phyloP scores from a whole-genome alignment of 1,139 yeast genomes.

The Groenewaldozyma sp. region DNA sequence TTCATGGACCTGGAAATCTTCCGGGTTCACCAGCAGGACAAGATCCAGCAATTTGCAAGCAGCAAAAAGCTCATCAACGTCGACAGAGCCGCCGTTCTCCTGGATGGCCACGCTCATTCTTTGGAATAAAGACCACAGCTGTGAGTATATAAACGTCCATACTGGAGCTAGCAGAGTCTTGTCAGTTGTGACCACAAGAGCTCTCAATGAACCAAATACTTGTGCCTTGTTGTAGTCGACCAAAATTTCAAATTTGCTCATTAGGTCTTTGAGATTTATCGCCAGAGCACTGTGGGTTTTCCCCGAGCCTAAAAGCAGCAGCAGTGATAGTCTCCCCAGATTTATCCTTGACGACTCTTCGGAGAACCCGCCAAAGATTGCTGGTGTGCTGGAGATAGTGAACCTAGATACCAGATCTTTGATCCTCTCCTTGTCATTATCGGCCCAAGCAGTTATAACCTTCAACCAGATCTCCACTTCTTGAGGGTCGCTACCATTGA shows the following conservation, averaged over 20 bases:
- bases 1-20: conserved; percentile 70
- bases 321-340: conserved; percentile 51
- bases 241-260: conserved; percentile 37
- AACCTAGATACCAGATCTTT: conserved; percentile 43
- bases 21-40: conserved; percentile 54
- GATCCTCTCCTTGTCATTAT: conserved; percentile 49
- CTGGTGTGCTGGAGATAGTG: conserved; percentile 43
- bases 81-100: conserved; percentile 31
- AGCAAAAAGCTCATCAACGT: conserved; percentile 28
- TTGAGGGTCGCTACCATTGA: conserved; percentile 12
- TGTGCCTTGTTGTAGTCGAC: conserved; percentile 24
- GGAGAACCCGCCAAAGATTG: conserved; percentile 60
- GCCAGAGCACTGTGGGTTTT: conserved; percentile 32
- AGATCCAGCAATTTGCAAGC: conserved; percentile 76
- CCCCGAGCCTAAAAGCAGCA: conserved; percentile 42
- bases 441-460: conserved; percentile 48
- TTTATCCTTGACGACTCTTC: conserved; percentile 52
- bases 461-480: conserved; percentile 37
- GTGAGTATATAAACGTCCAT: conserved; percentile 63
- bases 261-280: conserved; percentile 40
- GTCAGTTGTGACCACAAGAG: conserved; percentile 51
- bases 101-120: conserved; percentile 40
- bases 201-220: conserved; percentile 51
- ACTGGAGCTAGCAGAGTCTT: conserved; percentile 56
- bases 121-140: conserved; percentile 33